phyloP scores from a whole-genome alignment of 345 rosid genomes.

The Ailanthus altissimus region DNA sequence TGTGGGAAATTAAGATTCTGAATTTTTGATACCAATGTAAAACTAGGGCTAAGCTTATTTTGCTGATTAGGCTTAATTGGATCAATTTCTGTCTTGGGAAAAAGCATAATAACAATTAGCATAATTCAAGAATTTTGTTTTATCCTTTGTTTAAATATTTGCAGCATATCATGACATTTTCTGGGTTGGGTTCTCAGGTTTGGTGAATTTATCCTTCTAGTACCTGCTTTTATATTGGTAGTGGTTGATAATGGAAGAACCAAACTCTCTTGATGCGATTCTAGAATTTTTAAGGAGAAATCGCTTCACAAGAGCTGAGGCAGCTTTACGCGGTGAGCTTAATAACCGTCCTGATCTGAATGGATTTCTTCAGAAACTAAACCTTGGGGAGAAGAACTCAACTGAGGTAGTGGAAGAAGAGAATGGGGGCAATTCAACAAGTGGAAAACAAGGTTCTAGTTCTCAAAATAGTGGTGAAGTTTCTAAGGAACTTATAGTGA shows the following conservation, averaged over 20 bases:
- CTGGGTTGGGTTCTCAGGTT: slow-evolving; percentile 39
- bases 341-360: slow-evolving; percentile 66
- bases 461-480: slow-evolving; percentile 49
- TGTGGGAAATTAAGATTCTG: not conserved
- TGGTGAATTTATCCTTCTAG: slow-evolving; percentile 26
- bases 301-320: slow-evolving; percentile 87
- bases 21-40: not conserved
- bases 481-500: slow-evolving; percentile 82
- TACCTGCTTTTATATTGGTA: slow-evolving; percentile 25
- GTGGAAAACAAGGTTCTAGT: slow-evolving; percentile 37
- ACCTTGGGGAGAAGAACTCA: slow-evolving; percentile 51
- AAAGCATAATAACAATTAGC: not conserved
- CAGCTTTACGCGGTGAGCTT: slow-evolving; percentile 89
- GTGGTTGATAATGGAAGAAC: slow-evolving; percentile 59
- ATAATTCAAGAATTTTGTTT: not conserved
- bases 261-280: slow-evolving; percentile 69
- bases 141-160: not conserved
- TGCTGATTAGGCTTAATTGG: not conserved
- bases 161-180: not conserved
- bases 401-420: slow-evolving; percentile 42
- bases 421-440: slow-evolving; percentile 32
- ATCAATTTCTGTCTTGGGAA: not conserved
- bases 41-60: not conserved
- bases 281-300: slow-evolving; percentile 77
- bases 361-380: slow-evolving; percentile 66